Base-by-base conservation (phyloP, 768 basidiomycete genomes). In the Zangia roseola region DNA sequence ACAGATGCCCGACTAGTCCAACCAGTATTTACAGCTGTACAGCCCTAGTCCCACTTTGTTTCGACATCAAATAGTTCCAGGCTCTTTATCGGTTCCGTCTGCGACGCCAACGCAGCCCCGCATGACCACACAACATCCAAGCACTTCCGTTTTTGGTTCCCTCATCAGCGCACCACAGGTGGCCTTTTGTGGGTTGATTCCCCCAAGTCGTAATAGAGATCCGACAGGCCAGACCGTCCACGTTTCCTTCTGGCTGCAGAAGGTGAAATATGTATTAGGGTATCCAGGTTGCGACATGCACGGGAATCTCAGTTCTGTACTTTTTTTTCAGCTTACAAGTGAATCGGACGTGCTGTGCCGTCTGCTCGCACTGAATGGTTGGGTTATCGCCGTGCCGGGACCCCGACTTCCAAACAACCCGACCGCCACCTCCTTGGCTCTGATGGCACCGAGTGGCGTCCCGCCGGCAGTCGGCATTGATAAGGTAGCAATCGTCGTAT, bases 341-440 rank as follows among this genome's bases (percentile, higher is more conserved):
- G 28, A 10, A 26, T 50, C 42, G 53, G 25, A 40, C 24, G 21
- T 41, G 51, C 10, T 37, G 52, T 16, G 43, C 40, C 26, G 43
- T 42, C 42, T 25, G 30, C 20, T 30, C 16, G 31, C 6, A 20
- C 39, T 1, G 12, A 53, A 38, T 10, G 47, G 33, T 23, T 49
- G 43, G 3, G 33, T 17, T 2, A 19, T 17, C n/a, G 28, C 23
- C 19, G 24, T 14, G 10, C 45, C 37, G 0, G 41, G 23, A 14
- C 9, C 51, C 3, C 36, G 40, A 49, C 43, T 23, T 9, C 17
- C 42, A 45, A 55, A 42, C 38, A 56, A 52, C 37, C 54, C 50
- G 2, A 30, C 23, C 65, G 84, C 59, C 53, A 92, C 87, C 80
- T 94, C 89, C 55, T 82, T 79, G 48, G 79, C 79, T 20, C 88